Evolutionary conservation across 2,329 filamentous ascomycete genomes (phyloP), one percentile per base, ranked within the genome.

Genomic region (Thermothelomyces thermophilus): DNA sequence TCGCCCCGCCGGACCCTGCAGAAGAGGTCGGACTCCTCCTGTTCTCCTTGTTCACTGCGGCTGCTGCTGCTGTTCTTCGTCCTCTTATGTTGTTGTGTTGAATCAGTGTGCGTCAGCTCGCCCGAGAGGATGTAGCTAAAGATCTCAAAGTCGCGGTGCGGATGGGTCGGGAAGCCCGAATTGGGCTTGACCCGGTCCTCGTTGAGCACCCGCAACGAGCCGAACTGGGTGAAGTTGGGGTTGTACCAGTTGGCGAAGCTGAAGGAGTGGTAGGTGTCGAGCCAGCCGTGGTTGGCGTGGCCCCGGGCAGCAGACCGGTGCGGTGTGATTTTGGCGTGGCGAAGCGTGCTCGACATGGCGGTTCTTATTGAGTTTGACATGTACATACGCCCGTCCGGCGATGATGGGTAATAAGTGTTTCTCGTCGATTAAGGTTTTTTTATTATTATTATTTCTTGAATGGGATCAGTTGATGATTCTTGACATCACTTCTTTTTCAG

Each of bases 251-350:
- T 74, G 36, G 87, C 87, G 67, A 95, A 94, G 61, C 79, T 84
- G 73, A 95, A 94, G 56, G 84, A 87, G 72, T 94, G 88, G 70
- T 86, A 93, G 7, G 84, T 84, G 70, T 91, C 86, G 8, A 95
- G 79, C 89, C 89, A 95, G 66, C 86, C 87, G 66, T 94, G 87
- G 65, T 94, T 80, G 31, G 80, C 78, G 66, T 90, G 85, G 28
- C 89, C 89, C 45, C 90, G 79, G 39, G 78, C 74, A 52, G 75
- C 73, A 58, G 86, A 93, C 51, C 79, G 81, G 56, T 90, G 86
- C 46, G 84, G 84, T 33, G 78, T 79, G 70, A 94, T 85, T 62
- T 86, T 87, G 60, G 82, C 83, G 67, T 85, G 77, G 33, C 74
- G 68, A 53, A 86, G 79, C 34, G 77, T 70, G 66, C 80, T 82